Conservation (phyloP, 306 rosid genomes). For the Lablab purpureus region DNA sequence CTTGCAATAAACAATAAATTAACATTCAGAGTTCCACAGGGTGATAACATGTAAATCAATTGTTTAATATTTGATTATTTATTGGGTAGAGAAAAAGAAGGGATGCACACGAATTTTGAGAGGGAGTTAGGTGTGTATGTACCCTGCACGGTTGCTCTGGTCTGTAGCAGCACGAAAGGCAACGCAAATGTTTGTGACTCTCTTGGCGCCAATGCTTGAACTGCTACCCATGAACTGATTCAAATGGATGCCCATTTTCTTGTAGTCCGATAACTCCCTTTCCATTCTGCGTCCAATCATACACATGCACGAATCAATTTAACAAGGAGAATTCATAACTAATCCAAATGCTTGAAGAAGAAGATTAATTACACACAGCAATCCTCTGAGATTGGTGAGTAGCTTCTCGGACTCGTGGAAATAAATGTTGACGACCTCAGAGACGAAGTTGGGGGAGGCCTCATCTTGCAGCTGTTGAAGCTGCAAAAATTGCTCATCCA, state of each 20-base stretch:
- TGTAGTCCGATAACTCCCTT: slow-evolving; percentile 54
- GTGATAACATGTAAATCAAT: too few relatives aligned
- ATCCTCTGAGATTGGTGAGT: slow-evolving; percentile 67
- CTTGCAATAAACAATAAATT: neutral
- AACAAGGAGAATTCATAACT: neutral
- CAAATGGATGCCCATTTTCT: slow-evolving; percentile 77
- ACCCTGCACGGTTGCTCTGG: slow-evolving; percentile 82
- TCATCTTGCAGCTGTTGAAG: slow-evolving; percentile 89
- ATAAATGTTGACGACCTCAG: slow-evolving; percentile 80
- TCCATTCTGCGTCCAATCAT: slow-evolving; percentile 57
- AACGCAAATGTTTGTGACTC: slow-evolving; percentile 79
- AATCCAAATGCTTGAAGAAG: neutral
- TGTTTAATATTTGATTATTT: neutral
- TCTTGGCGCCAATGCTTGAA: slow-evolving; percentile 94
- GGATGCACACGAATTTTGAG: slow-evolving; percentile 1
- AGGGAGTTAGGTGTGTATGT: neutral
- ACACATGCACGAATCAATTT: too few relatives aligned
- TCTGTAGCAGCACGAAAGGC: slow-evolving; percentile 86
- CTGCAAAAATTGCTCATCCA: slow-evolving; percentile 87
- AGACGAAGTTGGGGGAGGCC: slow-evolving; percentile 81
- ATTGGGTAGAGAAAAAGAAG: neutral
- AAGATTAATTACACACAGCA: slow-evolving; percentile 56
- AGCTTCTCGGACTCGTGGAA: slow-evolving; percentile 86
- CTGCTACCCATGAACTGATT: slow-evolving; percentile 94
- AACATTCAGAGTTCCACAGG: too few relatives aligned